A percentile compares a stretch with the other conserved stretches of the same genome.
phyloP scores from a whole-genome alignment of 768 basidiomycete genomes.

The Mycena amicta region DNA sequence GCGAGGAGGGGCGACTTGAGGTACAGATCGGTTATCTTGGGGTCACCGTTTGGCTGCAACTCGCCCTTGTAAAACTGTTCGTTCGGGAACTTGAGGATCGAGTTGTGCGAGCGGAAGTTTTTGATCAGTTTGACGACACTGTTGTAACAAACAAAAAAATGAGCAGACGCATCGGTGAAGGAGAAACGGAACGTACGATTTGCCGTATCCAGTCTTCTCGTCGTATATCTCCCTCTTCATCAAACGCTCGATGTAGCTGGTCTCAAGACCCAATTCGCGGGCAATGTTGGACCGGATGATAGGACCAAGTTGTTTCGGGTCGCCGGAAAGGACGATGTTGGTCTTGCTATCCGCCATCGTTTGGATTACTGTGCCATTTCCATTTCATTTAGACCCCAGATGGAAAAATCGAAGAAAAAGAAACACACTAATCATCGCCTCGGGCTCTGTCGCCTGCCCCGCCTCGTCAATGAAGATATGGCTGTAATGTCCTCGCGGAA shows the following conservation, averaged over 20 bases:
- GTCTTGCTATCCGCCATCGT: conserved; percentile 56
- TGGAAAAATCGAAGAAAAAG: neutral
- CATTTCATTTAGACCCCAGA: neutral
- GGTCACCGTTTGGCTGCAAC: conserved; percentile 50
- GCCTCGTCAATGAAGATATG: conserved; percentile 77
- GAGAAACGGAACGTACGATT: conserved; percentile 24
- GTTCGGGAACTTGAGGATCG: conserved; percentile 65
- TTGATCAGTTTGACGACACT: conserved; percentile 66
- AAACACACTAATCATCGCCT: conserved; percentile 48
- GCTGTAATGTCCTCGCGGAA: conserved; percentile 61
- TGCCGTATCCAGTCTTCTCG: conserved; percentile 26
- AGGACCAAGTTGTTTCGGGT: conserved; percentile 73
- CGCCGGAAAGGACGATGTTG: conserved; percentile 65
- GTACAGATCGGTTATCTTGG: conserved; percentile 40
- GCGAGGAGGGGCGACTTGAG: conserved; percentile 44
- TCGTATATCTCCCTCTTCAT: conserved; percentile 52
- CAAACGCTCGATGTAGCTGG: conserved; percentile 63
- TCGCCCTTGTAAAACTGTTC: conserved; percentile 60
- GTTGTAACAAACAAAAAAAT: too few relatives aligned
- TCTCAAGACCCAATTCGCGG: conserved; percentile 55
- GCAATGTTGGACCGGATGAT: conserved; percentile 64
- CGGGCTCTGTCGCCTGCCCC: conserved; percentile 72
- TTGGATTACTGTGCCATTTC: conserved; percentile 51
- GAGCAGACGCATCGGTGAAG: too few relatives aligned
- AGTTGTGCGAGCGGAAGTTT: conserved; percentile 66